A percentile compares a stretch with the other conserved stretches of the same genome.
phyloP scores from a whole-genome alignment of 116 monocot genomes.

The Papilionanthe hybrid region DNA sequence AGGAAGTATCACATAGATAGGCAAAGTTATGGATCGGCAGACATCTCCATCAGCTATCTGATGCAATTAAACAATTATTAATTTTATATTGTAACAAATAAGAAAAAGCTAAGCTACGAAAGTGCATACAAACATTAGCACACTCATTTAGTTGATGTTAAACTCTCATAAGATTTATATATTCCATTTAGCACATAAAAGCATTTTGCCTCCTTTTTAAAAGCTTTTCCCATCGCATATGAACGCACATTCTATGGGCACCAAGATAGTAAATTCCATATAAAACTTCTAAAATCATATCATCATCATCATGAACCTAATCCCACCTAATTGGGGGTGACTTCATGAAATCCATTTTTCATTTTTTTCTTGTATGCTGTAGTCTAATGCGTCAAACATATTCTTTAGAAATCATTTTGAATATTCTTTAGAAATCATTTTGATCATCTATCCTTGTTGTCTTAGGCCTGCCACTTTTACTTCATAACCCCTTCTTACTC shows the following conservation, averaged over 20 bases:
- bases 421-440: no score
- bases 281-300: no score
- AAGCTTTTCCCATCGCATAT: not conserved
- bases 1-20: slow-evolving; percentile 49
- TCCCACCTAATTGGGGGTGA: no score
- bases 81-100: not conserved
- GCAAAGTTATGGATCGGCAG: slow-evolving; percentile 30
- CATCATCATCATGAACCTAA: no score
- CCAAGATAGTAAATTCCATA: not conserved
- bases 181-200: not conserved
- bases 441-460: no score
- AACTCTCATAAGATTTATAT: not conserved
- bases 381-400: no score
- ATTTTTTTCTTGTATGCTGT: no score
- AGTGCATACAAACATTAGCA: not conserved
- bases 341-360: no score
- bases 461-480: no score
- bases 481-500: no score
- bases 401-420: no score
- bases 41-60: slow-evolving; percentile 58
- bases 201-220: not conserved
- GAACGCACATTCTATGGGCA: not conserved
- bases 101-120: not conserved
- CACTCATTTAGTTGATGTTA: not conserved
- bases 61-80: not conserved